Percentiles rank a stretch among this genome's conserved stretches.
phyloP scores from a whole-genome alignment of 805 yeast species.

The Dipodascus geniculatus region DNA sequence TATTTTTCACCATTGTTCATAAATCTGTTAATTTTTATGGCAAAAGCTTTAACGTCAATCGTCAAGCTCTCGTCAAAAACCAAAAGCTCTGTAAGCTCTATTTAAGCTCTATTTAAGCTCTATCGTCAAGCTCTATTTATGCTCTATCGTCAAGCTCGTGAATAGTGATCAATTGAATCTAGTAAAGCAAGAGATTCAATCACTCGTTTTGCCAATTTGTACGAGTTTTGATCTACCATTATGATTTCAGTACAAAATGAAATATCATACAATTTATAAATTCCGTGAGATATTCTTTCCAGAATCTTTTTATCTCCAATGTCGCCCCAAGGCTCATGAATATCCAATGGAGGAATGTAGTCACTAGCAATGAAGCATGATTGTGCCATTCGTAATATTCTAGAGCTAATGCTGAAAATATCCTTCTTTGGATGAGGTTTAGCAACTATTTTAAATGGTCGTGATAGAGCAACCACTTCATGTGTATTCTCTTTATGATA shows the following conservation, averaged over 20 bases:
- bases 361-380: slow-evolving; percentile 16
- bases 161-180: too few relatives aligned
- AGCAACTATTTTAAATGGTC: slow-evolving; percentile 49
- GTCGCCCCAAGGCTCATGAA: slow-evolving; percentile 16
- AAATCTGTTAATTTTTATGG: too few relatives aligned
- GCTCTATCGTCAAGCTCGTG: neutral
- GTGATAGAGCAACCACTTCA: slow-evolving; percentile 53
- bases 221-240: neutral
- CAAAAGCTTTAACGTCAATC: neutral
- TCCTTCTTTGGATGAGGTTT: slow-evolving; percentile 27
- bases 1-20: too few relatives aligned
- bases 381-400: slow-evolving; percentile 19
- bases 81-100: neutral
- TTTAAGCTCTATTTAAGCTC: neutral
- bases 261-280: slow-evolving; percentile 20
- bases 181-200: neutral
- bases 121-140: too few relatives aligned
- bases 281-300: slow-evolving; percentile 15
- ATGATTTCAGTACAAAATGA: slow-evolving; percentile 16
- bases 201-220: neutral
- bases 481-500: slow-evolving; percentile 58
- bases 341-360: slow-evolving; percentile 13
- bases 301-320: slow-evolving; percentile 15
- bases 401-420: slow-evolving; percentile 23
- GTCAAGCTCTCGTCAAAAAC: neutral